Evolutionary conservation across 148 eudicot species (phyloP), one percentile per base, ranked within the genome.

Genomic region (Camellia granthamiana): DNA sequence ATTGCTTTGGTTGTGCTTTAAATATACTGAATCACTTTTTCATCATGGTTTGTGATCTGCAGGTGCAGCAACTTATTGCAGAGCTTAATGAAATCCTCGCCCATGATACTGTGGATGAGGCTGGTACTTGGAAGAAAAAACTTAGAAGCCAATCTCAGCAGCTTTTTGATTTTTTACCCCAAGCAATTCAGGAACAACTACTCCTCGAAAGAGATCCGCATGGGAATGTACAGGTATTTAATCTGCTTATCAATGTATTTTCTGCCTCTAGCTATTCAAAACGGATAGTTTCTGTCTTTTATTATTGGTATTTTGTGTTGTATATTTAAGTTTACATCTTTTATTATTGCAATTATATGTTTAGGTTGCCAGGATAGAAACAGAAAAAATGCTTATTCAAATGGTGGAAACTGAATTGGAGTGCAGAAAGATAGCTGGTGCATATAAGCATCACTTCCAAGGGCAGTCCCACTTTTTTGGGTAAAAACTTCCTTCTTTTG

Each of bases 1-100:
- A 30, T 30, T 30, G 38, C 38, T 30, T 30, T 30, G 1, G 38
- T 30, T 30, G 38, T 30, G 38, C 38, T 30, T 30, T 30, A 30
- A 30, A 30, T 30, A 30, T 30, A 30, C 43, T 64, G 60, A 77
- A 41, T 23, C 4, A 54, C n/a, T 43, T 43, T 4, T 7, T 51
- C 69, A 49, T 60, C 7, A 47, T 70, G 16, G 51, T 46, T 13
- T 77, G 5, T 67, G 5, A 43, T 52, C 72, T 87, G 77, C 91
- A 94, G 98, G 94, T 94, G 42, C 98, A 92, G 71, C 90, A 86
- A 81, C 94, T 84, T 72, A 84, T 81, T 41, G 64, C 83, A 41
- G 75, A 87, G 79, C 84, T 84, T n/a, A 87, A 87, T 84, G 87
- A 87, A 77, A 87, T 87, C 77, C 44, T 87, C 30, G 87, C 89